A percentile compares a stretch with the other conserved stretches of the same genome.
phyloP scores from a whole-genome alignment of 2,329 filamentous ascomycete genomes.

The Leptographium radiaticola region DNA sequence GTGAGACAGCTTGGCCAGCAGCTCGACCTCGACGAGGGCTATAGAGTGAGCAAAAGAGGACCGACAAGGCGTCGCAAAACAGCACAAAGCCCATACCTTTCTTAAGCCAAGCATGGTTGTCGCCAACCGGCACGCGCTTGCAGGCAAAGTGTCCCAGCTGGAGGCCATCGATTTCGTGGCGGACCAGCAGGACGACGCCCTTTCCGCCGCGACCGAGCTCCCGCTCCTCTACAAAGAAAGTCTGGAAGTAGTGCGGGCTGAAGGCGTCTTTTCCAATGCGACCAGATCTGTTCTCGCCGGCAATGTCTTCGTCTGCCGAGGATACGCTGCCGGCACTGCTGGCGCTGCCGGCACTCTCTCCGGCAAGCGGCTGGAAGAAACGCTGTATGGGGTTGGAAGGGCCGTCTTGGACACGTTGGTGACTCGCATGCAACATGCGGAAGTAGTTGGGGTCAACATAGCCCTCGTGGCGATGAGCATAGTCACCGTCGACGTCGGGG shows the following conservation, averaged over 20 bases:
- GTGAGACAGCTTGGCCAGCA: constrained; percentile 83
- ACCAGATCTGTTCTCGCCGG: constrained; percentile 22
- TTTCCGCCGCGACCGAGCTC: constrained; percentile 85
- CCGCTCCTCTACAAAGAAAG: constrained; percentile 81
- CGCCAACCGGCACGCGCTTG: constrained; percentile 89
- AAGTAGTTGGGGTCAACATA: constrained; percentile 93
- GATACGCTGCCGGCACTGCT: constrained; percentile 8
- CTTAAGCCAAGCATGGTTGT: constrained; percentile 90
- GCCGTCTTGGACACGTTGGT: constrained; percentile 22
- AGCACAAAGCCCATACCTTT: constrained; percentile 36
- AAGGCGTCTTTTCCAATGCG: constrained; percentile 81
- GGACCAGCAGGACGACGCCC: constrained; percentile 86
- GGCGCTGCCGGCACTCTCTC: not conserved
- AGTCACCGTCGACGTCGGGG: constrained; percentile 9
- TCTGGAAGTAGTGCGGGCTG: constrained; percentile 82
- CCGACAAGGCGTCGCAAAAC: not conserved
- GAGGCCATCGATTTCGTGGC: constrained; percentile 83
- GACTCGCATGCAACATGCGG: constrained; percentile 63
- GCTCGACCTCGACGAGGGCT: constrained; percentile 80
- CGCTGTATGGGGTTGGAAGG: constrained; percentile 27
- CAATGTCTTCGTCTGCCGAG: constrained; percentile 9
- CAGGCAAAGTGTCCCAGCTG: constrained; percentile 85
- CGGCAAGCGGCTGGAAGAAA: constrained; percentile 30
- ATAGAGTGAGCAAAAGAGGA: not conserved
- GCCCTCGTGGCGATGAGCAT: constrained; percentile 33